These are phyloP conservation scores for Trichophyton benhamiae DNA, from an alignment of 2,329 filamentous ascomycete genomes.

Conservation along the genomic window DNA sequence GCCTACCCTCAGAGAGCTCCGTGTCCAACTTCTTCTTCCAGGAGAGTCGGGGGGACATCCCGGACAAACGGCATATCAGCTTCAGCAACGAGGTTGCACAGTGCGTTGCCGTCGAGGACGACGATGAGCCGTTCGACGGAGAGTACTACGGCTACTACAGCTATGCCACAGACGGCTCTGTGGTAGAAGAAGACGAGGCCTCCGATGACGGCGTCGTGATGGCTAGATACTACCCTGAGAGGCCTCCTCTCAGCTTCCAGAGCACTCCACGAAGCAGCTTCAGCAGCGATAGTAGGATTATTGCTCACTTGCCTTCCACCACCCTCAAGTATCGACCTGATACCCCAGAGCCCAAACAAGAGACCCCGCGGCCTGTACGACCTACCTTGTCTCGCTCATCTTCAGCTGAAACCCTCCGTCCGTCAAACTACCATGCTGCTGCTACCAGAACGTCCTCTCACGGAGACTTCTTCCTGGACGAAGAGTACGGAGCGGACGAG, in stretches of 20 bases:
- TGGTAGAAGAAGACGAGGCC: conserved; percentile 44
- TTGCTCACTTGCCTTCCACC: conserved; percentile 76
- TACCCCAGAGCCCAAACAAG: conserved; percentile 10
- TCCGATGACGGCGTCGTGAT: conserved; percentile 70
- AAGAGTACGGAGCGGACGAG: conserved; percentile 5
- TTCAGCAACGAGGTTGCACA: conserved; percentile 95
- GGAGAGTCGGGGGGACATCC: neutral
- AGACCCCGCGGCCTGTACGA: conserved; percentile 5
- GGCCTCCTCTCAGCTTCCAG: conserved; percentile 39
- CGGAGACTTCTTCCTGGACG: conserved; percentile 9
- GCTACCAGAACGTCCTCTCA: neutral
- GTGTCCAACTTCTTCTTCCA: neutral
- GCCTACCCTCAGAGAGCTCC: neutral
- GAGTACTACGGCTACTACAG: conserved; percentile 24
- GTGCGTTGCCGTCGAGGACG: conserved; percentile 83
- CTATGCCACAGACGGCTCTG: conserved; percentile 31
- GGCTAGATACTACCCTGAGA: conserved; percentile 47
- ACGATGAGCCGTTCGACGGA: conserved; percentile 29
- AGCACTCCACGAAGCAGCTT: conserved; percentile 46
- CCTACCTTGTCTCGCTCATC: conserved; percentile 6
- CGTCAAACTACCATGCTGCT: neutral
- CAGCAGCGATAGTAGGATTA: conserved; percentile 62
- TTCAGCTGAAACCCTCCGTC: conserved; percentile 10
- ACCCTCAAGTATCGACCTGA: conserved; percentile 57
- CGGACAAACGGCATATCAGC: conserved; percentile 65